phyloP scores from a whole-genome alignment of 306 rosid species.

The Boehmeria nivea region DNA sequence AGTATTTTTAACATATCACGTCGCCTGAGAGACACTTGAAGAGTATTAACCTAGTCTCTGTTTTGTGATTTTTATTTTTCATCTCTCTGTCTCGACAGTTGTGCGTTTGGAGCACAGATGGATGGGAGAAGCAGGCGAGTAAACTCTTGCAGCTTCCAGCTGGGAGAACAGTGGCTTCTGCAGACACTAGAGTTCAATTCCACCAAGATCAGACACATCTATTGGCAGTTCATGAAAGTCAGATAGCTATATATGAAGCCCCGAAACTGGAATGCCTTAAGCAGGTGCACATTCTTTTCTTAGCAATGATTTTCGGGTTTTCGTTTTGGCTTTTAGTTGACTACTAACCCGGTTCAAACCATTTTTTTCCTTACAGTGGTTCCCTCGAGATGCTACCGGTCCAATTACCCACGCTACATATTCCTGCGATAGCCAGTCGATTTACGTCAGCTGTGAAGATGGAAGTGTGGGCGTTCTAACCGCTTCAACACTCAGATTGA shows the following conservation, averaged over 20 bases:
- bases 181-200: slow-evolving; percentile 88
- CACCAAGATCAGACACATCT: slow-evolving; percentile 87
- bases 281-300: slow-evolving; percentile 51
- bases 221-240: slow-evolving; percentile 90
- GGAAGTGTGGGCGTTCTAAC: slow-evolving; percentile 89
- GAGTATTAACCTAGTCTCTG: too few relatives aligned
- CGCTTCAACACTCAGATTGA: slow-evolving; percentile 67
- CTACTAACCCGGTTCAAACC: slow-evolving; percentile 6
- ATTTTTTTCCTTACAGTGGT: slow-evolving; percentile 41
- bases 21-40: too few relatives aligned
- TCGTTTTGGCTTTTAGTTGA: neutral
- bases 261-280: slow-evolving; percentile 82
- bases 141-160: slow-evolving; percentile 65
- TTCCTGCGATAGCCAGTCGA: slow-evolving; percentile 87
- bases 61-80: neutral
- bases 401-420: slow-evolving; percentile 92
- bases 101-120: slow-evolving; percentile 95
- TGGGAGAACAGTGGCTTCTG: slow-evolving; percentile 69
- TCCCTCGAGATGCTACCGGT: slow-evolving; percentile 77
- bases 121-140: slow-evolving; percentile 85
- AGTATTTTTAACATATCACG: too few relatives aligned
- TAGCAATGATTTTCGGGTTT: neutral
- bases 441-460: slow-evolving; percentile 89
- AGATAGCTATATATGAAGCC: slow-evolving; percentile 89
- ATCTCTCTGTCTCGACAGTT: slow-evolving; percentile 44